Conservation (phyloP, 805 yeast genomes). For the Candida ulmi region DNA sequence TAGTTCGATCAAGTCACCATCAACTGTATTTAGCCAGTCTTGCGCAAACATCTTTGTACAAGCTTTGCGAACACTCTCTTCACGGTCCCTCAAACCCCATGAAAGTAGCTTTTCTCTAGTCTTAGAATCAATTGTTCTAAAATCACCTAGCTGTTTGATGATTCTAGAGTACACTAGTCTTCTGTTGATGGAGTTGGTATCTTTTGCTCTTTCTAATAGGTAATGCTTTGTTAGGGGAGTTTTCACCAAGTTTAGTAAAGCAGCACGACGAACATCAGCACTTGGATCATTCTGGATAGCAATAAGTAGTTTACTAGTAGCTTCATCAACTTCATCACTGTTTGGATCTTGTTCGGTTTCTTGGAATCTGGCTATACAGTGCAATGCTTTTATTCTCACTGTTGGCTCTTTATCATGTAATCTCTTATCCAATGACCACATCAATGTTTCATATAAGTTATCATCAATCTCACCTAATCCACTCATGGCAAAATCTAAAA, state of each 20-base stretch:
- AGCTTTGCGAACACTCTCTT: conserved; percentile 62
- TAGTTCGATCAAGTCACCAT: conserved; percentile 67
- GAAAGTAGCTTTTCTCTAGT: conserved; percentile 61
- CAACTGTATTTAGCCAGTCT: conserved; percentile 65
- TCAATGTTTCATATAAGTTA: conserved; percentile 58
- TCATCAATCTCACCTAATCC: conserved; percentile 72
- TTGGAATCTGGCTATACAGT: conserved; percentile 76
- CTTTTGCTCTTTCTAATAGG: conserved; percentile 78
- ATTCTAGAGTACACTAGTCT: conserved; percentile 65
- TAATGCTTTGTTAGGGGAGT: conserved; percentile 46
- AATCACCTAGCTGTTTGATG: conserved; percentile 61
- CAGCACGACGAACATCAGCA: conserved; percentile 87
- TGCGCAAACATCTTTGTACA: conserved; percentile 64
- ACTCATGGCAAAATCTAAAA: conserved; percentile 65
- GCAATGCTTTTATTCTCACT: conserved; percentile 80
- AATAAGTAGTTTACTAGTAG: conserved; percentile 40
- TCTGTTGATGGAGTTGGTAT: conserved; percentile 65
- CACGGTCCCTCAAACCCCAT: conserved; percentile 90
- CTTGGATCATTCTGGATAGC: conserved; percentile 72
- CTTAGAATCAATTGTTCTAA: conserved; percentile 45
- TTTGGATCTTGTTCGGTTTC: conserved; percentile 27
- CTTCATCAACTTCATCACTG: conserved; percentile 32
- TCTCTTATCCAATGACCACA: conserved; percentile 56
- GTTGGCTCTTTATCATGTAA: conserved; percentile 69
- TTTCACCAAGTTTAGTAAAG: conserved; percentile 63